These are phyloP conservation scores for Basipetospora sp. DNA, from an alignment of 2,329 filamentous ascomycete species.

Conservation along the genomic window DNA sequence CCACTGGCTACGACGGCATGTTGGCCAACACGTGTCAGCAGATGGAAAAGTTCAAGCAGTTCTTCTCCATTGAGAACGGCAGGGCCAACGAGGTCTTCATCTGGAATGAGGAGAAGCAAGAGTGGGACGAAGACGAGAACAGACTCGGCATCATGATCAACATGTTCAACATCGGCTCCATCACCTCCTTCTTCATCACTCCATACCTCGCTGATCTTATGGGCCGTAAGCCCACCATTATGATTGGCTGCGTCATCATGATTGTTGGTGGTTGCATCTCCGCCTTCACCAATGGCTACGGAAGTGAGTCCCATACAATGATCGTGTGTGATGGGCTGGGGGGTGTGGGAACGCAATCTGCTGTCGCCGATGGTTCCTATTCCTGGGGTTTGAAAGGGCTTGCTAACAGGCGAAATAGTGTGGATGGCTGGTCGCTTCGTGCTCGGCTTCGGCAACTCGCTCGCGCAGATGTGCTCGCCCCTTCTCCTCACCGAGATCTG, in stretches of 20 bases:
- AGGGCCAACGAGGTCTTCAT: background rate
- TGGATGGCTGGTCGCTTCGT: slow-evolving; percentile 24
- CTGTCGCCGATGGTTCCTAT: no score
- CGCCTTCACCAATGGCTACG: slow-evolving; percentile 27
- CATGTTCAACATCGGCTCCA: slow-evolving; percentile 37
- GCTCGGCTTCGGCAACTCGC: slow-evolving; percentile 51
- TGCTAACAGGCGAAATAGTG: slow-evolving; percentile 16
- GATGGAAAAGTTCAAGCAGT: slow-evolving; percentile 36
- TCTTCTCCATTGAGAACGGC: slow-evolving; percentile 29
- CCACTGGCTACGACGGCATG: slow-evolving; percentile 48
- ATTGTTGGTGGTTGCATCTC: slow-evolving; percentile 27
- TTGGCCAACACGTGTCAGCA: slow-evolving; percentile 45
- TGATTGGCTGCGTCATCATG: slow-evolving; percentile 30
- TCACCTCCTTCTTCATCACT: slow-evolving; percentile 30
- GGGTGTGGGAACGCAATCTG: no score
- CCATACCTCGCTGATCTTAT: slow-evolving; percentile 30
- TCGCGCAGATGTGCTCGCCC: slow-evolving; percentile 49
- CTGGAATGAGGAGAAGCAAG: slow-evolving; percentile 3
- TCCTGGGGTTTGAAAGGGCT: no score
- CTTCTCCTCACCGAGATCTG: slow-evolving; percentile 51
- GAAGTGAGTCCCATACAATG: slow-evolving; percentile 21
- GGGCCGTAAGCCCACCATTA: slow-evolving; percentile 29
- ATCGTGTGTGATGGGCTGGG: no score
- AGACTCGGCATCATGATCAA: slow-evolving; percentile 34
- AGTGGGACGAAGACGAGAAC: slow-evolving; percentile 18